Evolutionary conservation across 176 grass and related monocot genomes (phyloP).

Genomic region (Aegilops tauschii): DNA sequence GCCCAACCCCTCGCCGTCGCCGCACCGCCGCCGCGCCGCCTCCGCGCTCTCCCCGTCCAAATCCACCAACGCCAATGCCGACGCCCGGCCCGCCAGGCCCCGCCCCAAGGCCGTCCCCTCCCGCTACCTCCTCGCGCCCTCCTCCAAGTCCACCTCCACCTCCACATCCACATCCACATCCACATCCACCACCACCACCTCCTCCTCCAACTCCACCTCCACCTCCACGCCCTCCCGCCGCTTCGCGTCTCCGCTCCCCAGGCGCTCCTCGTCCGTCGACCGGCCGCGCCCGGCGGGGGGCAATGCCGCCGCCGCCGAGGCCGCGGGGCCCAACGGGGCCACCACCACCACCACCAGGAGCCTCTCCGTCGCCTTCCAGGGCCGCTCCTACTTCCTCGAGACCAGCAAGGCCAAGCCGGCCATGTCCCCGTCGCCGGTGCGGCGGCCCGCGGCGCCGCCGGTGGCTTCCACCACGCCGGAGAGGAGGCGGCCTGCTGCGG

Average conservation of each 20-base stretch:
- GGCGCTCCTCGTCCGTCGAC: constrained; percentile 70
- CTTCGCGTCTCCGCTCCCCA: constrained; percentile 59
- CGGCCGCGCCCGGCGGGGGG: constrained; percentile 29
- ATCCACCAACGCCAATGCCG: constrained; percentile 38
- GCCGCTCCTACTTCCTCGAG: constrained; percentile 82
- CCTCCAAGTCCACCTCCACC: constrained; percentile 52
- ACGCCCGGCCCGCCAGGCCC: constrained; percentile 32
- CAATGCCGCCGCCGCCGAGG: constrained; percentile 19
- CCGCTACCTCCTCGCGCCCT: constrained; percentile 49
- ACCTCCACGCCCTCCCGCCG: constrained; percentile 59
- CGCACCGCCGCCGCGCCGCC: constrained; percentile 50
- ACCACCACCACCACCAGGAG: constrained; percentile 74
- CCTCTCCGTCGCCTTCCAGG: constrained; percentile 98
- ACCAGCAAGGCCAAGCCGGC: constrained; percentile 66
- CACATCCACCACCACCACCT: constrained; percentile 37
- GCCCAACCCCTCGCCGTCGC: constrained; percentile 47
- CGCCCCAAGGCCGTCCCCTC: constrained; percentile 42
- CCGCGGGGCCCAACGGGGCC: constrained; percentile 27
- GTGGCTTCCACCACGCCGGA: constrained; percentile 45
- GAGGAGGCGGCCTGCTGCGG: constrained; percentile 31
- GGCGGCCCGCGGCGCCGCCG: constrained; percentile 41
- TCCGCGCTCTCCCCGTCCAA: constrained; percentile 56
- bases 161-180: constrained; percentile 43
- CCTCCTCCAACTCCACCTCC: constrained; percentile 57
- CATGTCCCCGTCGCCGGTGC: constrained; percentile 54